Base-by-base conservation (phyloP, 1,284 basidiomycete genomes). In the Malassezia slooffiae region DNA sequence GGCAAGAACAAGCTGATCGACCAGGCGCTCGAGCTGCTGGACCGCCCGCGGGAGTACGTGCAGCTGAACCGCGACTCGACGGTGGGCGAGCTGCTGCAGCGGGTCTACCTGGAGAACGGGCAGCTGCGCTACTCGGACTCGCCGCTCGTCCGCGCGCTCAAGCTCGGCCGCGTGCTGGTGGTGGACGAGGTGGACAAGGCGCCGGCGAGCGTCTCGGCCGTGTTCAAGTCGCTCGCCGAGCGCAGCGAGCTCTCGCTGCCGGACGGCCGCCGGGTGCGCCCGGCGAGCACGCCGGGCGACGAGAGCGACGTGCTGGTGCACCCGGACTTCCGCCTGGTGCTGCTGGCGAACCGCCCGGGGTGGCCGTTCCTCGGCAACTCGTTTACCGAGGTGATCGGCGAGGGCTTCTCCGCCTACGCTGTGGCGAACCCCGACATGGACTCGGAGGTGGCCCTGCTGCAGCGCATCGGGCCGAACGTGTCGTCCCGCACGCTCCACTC, bases 1-100 rank as follows among this genome's bases (percentile, higher is more conserved):
- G 71, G 70, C 13, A 72, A 72, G 61, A 72, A 72, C 59, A 70
- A 70, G 55, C 57, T 70, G 38, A 62, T 70, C 38, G 69, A 72
- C 40, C 62, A 68, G 17, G 52, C 70, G 2, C 58, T 70, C 13
- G 57, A 70, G 47, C 57, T 72, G 3, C 60, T 70, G 13, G 45
- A 53, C 13, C 54, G 70, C 3, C 70, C 70, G 19, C 49, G 71
- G 22, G 71, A 72, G 55, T 72, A 70, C 52, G 66, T 71, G 29
- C 71, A 72, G 50, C 58, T 72, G 32, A 68, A 70, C 40, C 57
- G 66, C 31, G 66, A 69, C 44, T 61, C 60, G 15, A 67, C 62
- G 3, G 66, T 69, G 10, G 55, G 57, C 21, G 55, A 54, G 19
- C 43, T 69, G 20, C 50, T 69, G 22, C 66, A 69, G 49, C 58